Percentiles rank a stretch among this genome's conserved stretches.
phyloP scores from a whole-genome alignment of 108 stramenopile species.

The Schizochytrium sp. region DNA sequence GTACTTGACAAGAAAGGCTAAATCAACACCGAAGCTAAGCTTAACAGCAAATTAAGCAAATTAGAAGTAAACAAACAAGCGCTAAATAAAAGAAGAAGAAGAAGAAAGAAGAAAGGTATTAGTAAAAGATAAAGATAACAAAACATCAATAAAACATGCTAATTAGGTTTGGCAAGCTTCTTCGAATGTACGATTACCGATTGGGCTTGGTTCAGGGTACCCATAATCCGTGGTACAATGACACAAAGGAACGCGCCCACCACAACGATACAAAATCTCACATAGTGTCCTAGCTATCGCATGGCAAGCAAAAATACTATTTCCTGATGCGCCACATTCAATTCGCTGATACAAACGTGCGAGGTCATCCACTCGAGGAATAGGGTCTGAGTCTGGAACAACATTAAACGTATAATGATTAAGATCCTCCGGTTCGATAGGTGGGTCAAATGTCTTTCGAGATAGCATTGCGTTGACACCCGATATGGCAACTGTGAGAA shows the following conservation, averaged over 20 bases:
- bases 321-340: constrained; percentile 75
- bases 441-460: constrained; percentile 79
- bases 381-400: constrained; percentile 82
- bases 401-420: constrained; percentile 83
- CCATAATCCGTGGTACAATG: constrained; percentile 73
- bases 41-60: no score
- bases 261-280: constrained; percentile 81
- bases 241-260: constrained; percentile 79
- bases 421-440: constrained; percentile 73
- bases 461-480: constrained; percentile 81
- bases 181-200: constrained; percentile 37
- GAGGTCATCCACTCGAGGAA: constrained; percentile 80
- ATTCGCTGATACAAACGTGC: constrained; percentile 76
- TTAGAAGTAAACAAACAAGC: no score
- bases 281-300: constrained; percentile 73
- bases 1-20: no score
- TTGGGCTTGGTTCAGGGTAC: constrained; percentile 69
- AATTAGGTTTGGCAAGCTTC: constrained; percentile 8
- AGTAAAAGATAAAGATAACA: no score
- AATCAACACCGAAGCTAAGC: no score
- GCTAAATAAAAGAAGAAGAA: no score
- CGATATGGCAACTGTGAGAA: constrained; percentile 80
- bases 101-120: no score
- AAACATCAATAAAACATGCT: no score
- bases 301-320: constrained; percentile 79